These are phyloP conservation scores for Candida glaebosa DNA, from an alignment of 805 yeast genomes.

Conservation along the genomic window DNA sequence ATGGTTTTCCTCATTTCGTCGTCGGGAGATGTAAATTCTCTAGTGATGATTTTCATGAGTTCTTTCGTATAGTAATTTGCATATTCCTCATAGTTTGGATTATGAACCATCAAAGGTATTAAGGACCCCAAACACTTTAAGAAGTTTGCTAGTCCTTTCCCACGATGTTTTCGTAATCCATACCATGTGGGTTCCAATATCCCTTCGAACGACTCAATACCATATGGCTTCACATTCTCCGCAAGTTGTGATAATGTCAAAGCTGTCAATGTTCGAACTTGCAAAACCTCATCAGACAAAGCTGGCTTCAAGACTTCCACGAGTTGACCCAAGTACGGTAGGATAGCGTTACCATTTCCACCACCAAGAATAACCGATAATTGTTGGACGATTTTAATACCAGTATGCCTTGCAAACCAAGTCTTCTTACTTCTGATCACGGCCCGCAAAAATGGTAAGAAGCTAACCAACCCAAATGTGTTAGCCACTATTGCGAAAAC, in stretches of 20 bases:
- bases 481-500: constrained; percentile 82
- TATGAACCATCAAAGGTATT: constrained; percentile 76
- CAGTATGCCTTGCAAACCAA: constrained; percentile 84
- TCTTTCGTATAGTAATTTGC: constrained; percentile 75
- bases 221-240: constrained; percentile 80
- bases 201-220: constrained; percentile 80
- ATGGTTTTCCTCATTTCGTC: constrained; percentile 83
- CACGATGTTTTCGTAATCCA: constrained; percentile 74
- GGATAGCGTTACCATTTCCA: constrained; percentile 47
- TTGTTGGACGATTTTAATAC: constrained; percentile 73
- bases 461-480: constrained; percentile 66
- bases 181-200: constrained; percentile 76
- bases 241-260: constrained; percentile 71
- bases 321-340: constrained; percentile 69
- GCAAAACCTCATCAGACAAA: constrained; percentile 63
- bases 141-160: constrained; percentile 71
- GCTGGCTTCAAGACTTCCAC: constrained; percentile 59
- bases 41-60: constrained; percentile 58
- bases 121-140: constrained; percentile 74
- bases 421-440: constrained; percentile 72
- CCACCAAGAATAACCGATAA: constrained; percentile 66
- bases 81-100: constrained; percentile 55
- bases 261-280: constrained; percentile 69
- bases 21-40: constrained; percentile 80
- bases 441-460: constrained; percentile 79